Conservation (phyloP, 768 basidiomycete species). For the Lactarius psammicola region DNA sequence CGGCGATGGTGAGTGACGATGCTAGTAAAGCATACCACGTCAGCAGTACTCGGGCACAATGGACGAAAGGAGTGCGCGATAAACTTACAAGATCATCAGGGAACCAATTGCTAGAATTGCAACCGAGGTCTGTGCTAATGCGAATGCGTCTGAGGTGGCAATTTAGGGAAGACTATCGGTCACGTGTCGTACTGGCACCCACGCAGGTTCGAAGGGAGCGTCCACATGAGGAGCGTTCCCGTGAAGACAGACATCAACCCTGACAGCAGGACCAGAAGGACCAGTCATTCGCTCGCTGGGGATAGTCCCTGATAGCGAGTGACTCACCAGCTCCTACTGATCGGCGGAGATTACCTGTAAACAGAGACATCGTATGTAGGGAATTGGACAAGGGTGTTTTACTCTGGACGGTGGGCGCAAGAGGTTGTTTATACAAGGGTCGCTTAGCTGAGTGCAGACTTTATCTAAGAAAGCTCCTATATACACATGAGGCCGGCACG, state of each 20-base stretch:
- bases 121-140: constrained; percentile 61
- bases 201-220: constrained; percentile 47
- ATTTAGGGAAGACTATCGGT: background rate
- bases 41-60: background rate
- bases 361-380: constrained; percentile 23
- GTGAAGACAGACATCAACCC: constrained; percentile 20
- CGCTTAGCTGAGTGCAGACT: background rate
- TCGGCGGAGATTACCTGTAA: constrained; percentile 28
- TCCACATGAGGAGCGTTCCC: constrained; percentile 23
- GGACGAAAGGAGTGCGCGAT: background rate
- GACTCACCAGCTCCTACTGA: constrained; percentile 26
- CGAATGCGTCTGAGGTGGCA: constrained; percentile 33
- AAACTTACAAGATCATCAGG: constrained; percentile 60
- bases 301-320: background rate
- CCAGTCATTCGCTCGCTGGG: background rate
- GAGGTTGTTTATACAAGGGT: constrained; percentile 7
- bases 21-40: constrained; percentile 38
- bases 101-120: constrained; percentile 65
- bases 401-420: constrained; percentile 7
- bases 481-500: constrained; percentile 24
- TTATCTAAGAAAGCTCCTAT: constrained; percentile 12
- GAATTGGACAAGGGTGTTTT: background rate
- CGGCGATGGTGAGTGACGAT: constrained; percentile 65
- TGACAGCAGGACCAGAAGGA: background rate
- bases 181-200: constrained; percentile 17